Evolutionary conservation across 345 rosid genomes (phyloP), one percentile per base, ranked within the genome.

Genomic region (Eucalyptus virginea): DNA sequence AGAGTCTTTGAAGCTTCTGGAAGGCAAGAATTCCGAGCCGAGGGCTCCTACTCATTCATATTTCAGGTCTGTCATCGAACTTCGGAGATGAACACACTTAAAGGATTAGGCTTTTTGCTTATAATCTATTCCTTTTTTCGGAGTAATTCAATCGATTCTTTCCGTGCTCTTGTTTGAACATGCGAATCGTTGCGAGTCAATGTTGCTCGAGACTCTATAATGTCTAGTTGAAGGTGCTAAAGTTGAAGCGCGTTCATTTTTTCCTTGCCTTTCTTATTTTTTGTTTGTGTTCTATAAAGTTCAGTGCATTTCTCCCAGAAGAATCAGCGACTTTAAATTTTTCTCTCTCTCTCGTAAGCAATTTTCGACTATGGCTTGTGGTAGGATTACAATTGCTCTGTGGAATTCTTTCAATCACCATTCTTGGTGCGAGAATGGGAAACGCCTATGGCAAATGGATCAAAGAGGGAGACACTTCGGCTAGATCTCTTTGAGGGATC

Each of bases 391-490:
- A 91, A 91, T 62, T 94, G 92, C 90, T 90, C 91, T 48, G 91
- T 89, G 49, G 91, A 89, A 83, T 89, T 89, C 30, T 89, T 89
- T 81, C 88, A 83, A 37, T 40, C 91, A 28, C 88, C 91, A 12
- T 89, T 89, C 88, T 83, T 89, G 49, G 89, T 89, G 49, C 91
- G 50, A 60, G 91, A 87, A 88, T 89, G 87, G 85, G 91, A 89
- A 87, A 77, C 62, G 24, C 28, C 48, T 28, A 87, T 30, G 87
- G 80, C 26, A 3, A 81, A 89, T 81, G 91, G 91, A 18, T 87
- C 89, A 26, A 92, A 90, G 90, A 92, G 87, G 91, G 95, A 94
- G 88, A 92, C 93, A 37, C 94, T 93, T 42, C 89, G 94, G 52
- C 91, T 94, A 52, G 94, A 94, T 92, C 30, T 91, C 90, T 86